Conservation (phyloP, 148 eudicot genomes). For the Vaccinium myrtillus region DNA sequence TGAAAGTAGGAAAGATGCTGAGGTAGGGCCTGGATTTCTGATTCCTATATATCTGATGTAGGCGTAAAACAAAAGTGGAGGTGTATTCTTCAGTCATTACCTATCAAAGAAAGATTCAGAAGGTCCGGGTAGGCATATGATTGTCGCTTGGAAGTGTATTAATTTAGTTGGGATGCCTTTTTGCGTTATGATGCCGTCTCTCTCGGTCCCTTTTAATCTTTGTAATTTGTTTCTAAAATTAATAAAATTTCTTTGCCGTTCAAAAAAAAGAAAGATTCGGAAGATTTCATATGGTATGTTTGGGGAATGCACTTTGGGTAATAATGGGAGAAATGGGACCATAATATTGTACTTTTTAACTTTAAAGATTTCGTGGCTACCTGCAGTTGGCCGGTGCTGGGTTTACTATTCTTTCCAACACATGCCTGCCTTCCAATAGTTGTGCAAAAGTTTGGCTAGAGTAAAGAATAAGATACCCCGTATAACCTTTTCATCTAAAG, state of each 20-base stretch:
- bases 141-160: no score
- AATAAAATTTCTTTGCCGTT: no score
- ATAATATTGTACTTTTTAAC: neutral
- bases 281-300: neutral
- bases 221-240: no score
- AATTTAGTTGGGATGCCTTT: no score
- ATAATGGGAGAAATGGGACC: neutral
- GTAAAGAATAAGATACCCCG: neutral
- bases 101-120: neutral
- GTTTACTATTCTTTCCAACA: neutral
- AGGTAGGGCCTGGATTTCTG: neutral
- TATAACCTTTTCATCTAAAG: neutral
- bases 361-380: neutral
- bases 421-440: neutral
- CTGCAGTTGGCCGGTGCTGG: constrained; percentile 6
- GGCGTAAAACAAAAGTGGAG: neutral
- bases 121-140: no score
- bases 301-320: neutral
- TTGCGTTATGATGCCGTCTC: no score
- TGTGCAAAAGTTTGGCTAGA: neutral
- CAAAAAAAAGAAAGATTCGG: neutral
- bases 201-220: no score
- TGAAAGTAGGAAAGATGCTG: no score
- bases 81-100: neutral
- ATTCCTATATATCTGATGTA: neutral